These are phyloP conservation scores for Noccaea bulbosa DNA, from an alignment of 345 rosid species.

Conservation along the genomic window DNA sequence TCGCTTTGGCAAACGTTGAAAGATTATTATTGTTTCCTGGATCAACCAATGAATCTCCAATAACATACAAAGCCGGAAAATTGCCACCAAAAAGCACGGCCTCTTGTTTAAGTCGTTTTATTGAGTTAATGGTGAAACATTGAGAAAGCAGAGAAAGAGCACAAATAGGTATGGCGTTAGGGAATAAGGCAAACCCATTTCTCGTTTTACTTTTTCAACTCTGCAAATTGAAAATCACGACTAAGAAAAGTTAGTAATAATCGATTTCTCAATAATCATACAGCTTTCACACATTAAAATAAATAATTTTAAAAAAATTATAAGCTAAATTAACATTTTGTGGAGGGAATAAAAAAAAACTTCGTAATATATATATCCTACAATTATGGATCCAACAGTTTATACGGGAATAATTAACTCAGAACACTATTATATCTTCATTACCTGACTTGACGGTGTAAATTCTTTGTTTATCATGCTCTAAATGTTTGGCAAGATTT, in stretches of 20 bases:
- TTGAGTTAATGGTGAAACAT: conserved; percentile 15
- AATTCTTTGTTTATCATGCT: background rate
- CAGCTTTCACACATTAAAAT: background rate
- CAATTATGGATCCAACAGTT: too few species aligned
- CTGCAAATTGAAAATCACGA: background rate
- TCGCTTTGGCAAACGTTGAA: conserved; percentile 38
- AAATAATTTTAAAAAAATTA: background rate
- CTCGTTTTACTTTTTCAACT: background rate
- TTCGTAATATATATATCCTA: too few species aligned
- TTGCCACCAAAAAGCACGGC: conserved; percentile 26
- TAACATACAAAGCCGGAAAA: conserved; percentile 46
- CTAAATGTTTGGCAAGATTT: background rate
- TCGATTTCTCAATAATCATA: background rate
- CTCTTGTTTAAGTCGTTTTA: conserved; percentile 18
- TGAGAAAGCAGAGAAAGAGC: conserved; percentile 16
- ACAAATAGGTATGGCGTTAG: conserved; percentile 5
- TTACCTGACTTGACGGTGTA: too few species aligned
- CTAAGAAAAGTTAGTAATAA: background rate
- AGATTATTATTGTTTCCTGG: conserved; percentile 64
- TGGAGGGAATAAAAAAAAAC: too few species aligned
- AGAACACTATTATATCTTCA: too few species aligned
- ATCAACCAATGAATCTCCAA: conserved; percentile 74
- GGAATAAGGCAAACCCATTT: conserved; percentile 21
- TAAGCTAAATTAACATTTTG: too few species aligned
- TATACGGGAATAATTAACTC: too few species aligned